Evolutionary conservation across 805 yeast species (phyloP).

Genomic region (Saccharomycopsis babjevae): DNA sequence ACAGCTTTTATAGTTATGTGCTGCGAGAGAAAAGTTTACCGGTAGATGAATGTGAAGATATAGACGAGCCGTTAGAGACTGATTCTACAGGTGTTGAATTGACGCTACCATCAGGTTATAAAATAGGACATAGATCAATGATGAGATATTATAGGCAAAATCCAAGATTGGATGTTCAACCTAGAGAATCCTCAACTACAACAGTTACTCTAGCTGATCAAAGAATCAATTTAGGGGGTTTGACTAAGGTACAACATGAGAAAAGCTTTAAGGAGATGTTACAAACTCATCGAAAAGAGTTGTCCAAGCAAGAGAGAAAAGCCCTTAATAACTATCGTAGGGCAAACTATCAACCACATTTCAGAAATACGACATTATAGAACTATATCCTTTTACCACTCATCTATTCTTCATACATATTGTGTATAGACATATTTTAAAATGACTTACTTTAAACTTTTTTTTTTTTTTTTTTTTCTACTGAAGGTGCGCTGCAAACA

Average conservation of each 20-base stretch:
- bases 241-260: slow-evolving; percentile 27
- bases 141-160: slow-evolving; percentile 62
- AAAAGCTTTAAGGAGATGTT: slow-evolving; percentile 44
- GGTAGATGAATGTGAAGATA: slow-evolving; percentile 22
- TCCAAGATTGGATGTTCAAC: slow-evolving; percentile 43
- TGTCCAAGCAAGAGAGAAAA: slow-evolving; percentile 40
- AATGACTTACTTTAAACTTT: neutral
- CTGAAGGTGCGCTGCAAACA: too few relatives aligned
- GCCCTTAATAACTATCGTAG: slow-evolving; percentile 38
- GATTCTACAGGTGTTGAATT: slow-evolving; percentile 49
- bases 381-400: slow-evolving; percentile 27
- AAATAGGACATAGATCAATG: slow-evolving; percentile 73
- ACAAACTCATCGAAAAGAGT: slow-evolving; percentile 42
- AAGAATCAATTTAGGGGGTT: slow-evolving; percentile 26
- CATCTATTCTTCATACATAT: neutral
- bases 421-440: neutral
- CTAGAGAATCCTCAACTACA: slow-evolving; percentile 37
- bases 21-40: slow-evolving; percentile 25
- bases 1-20: slow-evolving; percentile 62
- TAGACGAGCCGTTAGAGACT: slow-evolving; percentile 24
- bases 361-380: slow-evolving; percentile 24
- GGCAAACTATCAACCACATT: slow-evolving; percentile 77
- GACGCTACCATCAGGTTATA: slow-evolving; percentile 65
- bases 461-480: neutral
- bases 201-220: slow-evolving; percentile 70